phyloP scores from a whole-genome alignment of 805 yeast species.

The Yamadazyma insecticola region DNA sequence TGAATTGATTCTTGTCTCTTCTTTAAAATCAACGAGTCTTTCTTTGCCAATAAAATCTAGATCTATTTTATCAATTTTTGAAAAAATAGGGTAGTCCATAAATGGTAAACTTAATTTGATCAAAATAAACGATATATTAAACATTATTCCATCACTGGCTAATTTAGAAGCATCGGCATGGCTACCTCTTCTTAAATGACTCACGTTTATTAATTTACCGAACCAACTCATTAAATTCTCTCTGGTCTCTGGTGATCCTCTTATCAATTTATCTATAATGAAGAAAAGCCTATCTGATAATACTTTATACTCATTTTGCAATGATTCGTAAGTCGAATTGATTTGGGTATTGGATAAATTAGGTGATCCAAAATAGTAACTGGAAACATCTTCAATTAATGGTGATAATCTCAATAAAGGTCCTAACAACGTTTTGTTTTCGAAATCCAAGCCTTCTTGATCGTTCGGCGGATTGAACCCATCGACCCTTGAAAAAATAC shows the following conservation, averaged over 20 bases:
- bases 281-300: slow-evolving; percentile 60
- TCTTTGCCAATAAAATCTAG: slow-evolving; percentile 57
- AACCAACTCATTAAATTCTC: slow-evolving; percentile 61
- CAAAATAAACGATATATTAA: slow-evolving; percentile 65
- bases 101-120: slow-evolving; percentile 81
- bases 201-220: slow-evolving; percentile 68
- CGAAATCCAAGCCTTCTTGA: slow-evolving; percentile 48
- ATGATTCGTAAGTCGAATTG: slow-evolving; percentile 49
- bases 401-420: slow-evolving; percentile 77
- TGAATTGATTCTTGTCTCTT: slow-evolving; percentile 81
- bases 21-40: slow-evolving; percentile 57
- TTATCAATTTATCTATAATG: slow-evolving; percentile 66
- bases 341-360: slow-evolving; percentile 20
- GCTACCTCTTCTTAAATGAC: slow-evolving; percentile 83
- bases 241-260: slow-evolving; percentile 68
- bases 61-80: slow-evolving; percentile 75
- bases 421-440: slow-evolving; percentile 65
- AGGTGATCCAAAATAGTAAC: slow-evolving; percentile 35
- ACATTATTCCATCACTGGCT: slow-evolving; percentile 78
- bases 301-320: slow-evolving; percentile 60
- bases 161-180: slow-evolving; percentile 66
- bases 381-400: slow-evolving; percentile 47
- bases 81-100: slow-evolving; percentile 53
- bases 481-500: slow-evolving; percentile 52
- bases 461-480: slow-evolving; percentile 42